A percentile compares a stretch with the other conserved stretches of the same genome.
Evolutionary conservation across 257 asterid species (phyloP).

Genomic region (Solanum ossicruentum): DNA sequence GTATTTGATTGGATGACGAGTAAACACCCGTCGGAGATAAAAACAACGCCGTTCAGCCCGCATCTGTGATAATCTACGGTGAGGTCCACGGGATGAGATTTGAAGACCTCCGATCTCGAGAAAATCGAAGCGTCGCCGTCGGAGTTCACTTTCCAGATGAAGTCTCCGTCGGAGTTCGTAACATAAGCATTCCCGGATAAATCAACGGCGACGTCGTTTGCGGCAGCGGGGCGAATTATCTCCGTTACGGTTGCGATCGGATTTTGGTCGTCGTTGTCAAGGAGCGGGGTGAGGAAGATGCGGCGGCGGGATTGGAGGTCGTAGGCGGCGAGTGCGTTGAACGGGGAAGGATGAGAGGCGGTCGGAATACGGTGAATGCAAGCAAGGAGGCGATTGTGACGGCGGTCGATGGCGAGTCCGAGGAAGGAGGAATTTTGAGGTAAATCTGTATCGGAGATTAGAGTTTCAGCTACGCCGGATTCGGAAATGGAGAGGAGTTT

Average conservation of each 20-base stretch:
- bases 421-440: constrained; percentile 36
- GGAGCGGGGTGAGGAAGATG: constrained; percentile 35
- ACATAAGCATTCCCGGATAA: constrained; percentile 61
- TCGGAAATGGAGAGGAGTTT: constrained; percentile 54
- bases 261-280: not conserved
- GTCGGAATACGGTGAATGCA: constrained; percentile 33
- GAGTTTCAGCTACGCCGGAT: constrained; percentile 47
- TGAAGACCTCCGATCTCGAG: constrained; percentile 32
- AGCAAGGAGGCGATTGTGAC: constrained; percentile 53
- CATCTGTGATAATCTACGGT: constrained; percentile 2
- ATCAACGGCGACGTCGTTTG: constrained; percentile 58
- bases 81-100: constrained; percentile 28
- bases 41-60: constrained; percentile 66
- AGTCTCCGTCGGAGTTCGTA: constrained; percentile 50
- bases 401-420: constrained; percentile 59
- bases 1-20: constrained; percentile 63
- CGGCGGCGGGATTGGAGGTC: constrained; percentile 37
- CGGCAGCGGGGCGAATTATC: constrained; percentile 3
- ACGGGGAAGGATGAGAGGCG: constrained; percentile 16
- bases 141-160: constrained; percentile 46
- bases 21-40: constrained; percentile 45
- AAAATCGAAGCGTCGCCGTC: constrained; percentile 44
- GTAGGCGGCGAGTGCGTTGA: constrained; percentile 52
- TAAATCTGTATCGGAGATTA: constrained; percentile 35
- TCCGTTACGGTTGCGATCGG: constrained; percentile 12